phyloP scores from a whole-genome alignment of 371 early-diverging fungal species.

The Apophysomyces sp. region DNA sequence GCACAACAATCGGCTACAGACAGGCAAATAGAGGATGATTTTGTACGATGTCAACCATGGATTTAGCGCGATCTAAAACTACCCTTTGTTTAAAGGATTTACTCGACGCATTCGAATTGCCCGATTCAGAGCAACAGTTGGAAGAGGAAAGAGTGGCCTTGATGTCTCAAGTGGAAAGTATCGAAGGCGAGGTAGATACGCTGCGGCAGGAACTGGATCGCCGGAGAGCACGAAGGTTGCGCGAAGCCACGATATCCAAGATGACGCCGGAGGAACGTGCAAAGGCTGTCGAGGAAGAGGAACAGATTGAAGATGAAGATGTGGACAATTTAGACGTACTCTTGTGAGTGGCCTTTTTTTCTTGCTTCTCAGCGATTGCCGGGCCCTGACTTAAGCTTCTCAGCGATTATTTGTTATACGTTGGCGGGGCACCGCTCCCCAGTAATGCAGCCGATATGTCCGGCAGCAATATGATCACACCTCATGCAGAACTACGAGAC shows the following conservation, averaged over 20 bases:
- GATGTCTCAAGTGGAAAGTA: constrained; percentile 4
- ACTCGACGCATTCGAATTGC: not conserved
- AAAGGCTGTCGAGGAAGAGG: constrained; percentile 4
- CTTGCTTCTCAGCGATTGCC: not conserved
- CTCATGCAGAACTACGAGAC: constrained; percentile 23
- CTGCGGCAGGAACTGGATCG: constrained; percentile 15
- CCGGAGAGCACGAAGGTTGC: constrained; percentile 11
- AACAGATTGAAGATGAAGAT: constrained; percentile 7
- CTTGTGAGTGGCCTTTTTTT: constrained; percentile 11
- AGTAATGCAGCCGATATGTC: constrained; percentile 26
- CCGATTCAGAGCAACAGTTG: constrained; percentile 14
- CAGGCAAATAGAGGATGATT: constrained; percentile 16
- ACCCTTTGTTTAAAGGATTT: constrained; percentile 3
- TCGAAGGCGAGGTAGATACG: constrained; percentile 14
- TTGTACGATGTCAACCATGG: constrained; percentile 15
- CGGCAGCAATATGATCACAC: constrained; percentile 17
- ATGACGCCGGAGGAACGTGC: constrained; percentile 45
- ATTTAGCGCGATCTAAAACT: not conserved
- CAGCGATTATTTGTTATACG: constrained; percentile 36
- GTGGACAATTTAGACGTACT: constrained; percentile 7
- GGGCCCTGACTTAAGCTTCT: not conserved
- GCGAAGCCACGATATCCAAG: constrained; percentile 28
- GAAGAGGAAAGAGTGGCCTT: constrained; percentile 9
- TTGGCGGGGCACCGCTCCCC: constrained; percentile 20
- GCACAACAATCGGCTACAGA: constrained; percentile 18